Base-by-base conservation (phyloP, 2,329 filamentous ascomycete genomes). In the Pseudogymnoascus sp. region DNA sequence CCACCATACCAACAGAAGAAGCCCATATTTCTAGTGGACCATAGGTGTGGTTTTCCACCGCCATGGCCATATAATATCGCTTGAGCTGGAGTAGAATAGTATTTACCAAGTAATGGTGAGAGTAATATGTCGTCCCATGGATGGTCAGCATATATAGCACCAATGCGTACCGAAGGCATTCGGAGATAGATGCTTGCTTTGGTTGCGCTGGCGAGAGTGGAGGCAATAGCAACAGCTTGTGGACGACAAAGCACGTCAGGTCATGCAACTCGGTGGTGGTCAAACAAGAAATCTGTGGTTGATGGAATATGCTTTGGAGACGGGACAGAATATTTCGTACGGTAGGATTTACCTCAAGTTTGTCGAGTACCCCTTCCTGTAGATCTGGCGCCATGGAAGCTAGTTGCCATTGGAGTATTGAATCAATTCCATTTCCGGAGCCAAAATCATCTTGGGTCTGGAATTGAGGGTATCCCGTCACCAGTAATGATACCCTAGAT, bases 51-150 rank as follows among this genome's bases (percentile, higher is more conserved):
- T 58, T 16, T 5, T 28, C 63, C 22, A 37, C 57, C 22, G 66
- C 61, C 6, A 69, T 39, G 32, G 58, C 9, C 11, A 67, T 63
- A 4, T 79, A 68, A 25, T 74, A 63, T 1, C 62, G 30, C 20
- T 67, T 70, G 12, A 79, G 68, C 18, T 66, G 70, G 2, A 61
- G 28, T 11, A 76, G 64, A 1, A 78, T 69, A 0, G 64, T 68
- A 50, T 73, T 71, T 3, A 73, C 62, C 9, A 81, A 70, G 8
- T 70, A 72, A 0, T 70, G 73, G 62, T 83, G 81, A 1, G 80
- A 78, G 63, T 80, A 84, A 65, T 83, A 84, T 7, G 80, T 81
- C 28, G 80, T 76, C 0, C 81, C 81, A 9, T 83, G 81, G 0
- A 79, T 71, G 39, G 75, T 74, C 16, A 84, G 74, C 76, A 83